phyloP scores from a whole-genome alignment of 495 filamentous ascomycete genomes.

The Usnea hakonensis region DNA sequence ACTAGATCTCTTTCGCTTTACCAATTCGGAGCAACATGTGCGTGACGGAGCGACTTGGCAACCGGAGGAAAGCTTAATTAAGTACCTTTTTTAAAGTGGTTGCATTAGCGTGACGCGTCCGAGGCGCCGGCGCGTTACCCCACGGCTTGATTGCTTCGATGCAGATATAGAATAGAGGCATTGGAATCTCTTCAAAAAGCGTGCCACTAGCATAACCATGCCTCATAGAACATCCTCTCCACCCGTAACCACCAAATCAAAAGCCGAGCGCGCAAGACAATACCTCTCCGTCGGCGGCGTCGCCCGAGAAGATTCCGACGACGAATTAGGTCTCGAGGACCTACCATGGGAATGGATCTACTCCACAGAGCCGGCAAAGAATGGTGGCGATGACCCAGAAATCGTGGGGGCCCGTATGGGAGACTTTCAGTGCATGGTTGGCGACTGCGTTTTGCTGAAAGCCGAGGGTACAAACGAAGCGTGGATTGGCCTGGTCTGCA shows the following conservation, averaged over 20 bases:
- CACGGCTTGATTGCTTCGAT: background rate
- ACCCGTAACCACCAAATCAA: slow-evolving; percentile 8
- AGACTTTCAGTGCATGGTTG: slow-evolving; percentile 69
- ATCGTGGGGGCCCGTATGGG: slow-evolving; percentile 84
- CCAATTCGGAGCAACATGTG: no score
- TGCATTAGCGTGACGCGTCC: slow-evolving; percentile 26
- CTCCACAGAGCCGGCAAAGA: slow-evolving; percentile 30
- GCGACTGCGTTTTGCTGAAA: slow-evolving; percentile 79
- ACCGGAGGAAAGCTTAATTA: background rate
- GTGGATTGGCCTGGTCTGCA: slow-evolving; percentile 82
- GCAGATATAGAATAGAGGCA: background rate
- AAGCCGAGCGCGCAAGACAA: slow-evolving; percentile 45
- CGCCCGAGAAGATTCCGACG: slow-evolving; percentile 81
- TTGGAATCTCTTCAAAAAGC: background rate
- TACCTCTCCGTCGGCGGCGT: slow-evolving; percentile 59
- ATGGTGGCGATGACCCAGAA: slow-evolving; percentile 16
- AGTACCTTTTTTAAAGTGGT: no score
- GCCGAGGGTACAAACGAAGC: slow-evolving; percentile 73
- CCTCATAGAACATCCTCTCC: slow-evolving; percentile 22
- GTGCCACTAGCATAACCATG: slow-evolving; percentile 17
- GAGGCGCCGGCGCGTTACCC: slow-evolving; percentile 19
- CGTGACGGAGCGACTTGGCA: slow-evolving; percentile 6
- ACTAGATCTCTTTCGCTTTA: no score
- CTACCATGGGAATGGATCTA: slow-evolving; percentile 93
- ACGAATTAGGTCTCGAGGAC: slow-evolving; percentile 80